A percentile compares a stretch with the other conserved stretches of the same genome.
phyloP scores from a whole-genome alignment of 768 basidiomycete genomes.

The Gyrodon lividus region DNA sequence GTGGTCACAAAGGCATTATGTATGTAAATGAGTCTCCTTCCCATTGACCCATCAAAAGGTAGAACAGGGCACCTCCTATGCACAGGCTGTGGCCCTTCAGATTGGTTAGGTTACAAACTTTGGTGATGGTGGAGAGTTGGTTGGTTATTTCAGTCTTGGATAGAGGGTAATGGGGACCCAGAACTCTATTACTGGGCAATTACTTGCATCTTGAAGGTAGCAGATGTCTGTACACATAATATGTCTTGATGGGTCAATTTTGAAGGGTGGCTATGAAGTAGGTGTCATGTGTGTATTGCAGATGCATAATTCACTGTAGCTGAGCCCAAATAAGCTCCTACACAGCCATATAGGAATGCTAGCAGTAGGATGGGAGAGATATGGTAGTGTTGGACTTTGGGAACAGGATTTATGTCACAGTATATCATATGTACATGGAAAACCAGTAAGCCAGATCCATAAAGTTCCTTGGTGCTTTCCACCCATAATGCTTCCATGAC shows the following conservation, averaged over 20 bases:
- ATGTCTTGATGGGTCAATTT: background rate
- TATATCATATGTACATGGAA: conserved; percentile 45
- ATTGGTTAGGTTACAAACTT: background rate
- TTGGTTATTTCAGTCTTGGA: background rate
- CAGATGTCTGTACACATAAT: background rate
- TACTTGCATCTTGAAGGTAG: background rate
- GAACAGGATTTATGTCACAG: conserved; percentile 34
- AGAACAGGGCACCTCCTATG: background rate
- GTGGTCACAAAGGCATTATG: too few species aligned
- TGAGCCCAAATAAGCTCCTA: conserved; percentile 32
- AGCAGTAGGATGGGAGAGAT: conserved; percentile 21
- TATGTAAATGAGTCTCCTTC: too few species aligned
- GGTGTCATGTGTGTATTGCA: conserved; percentile 47
- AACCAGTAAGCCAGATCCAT: conserved; percentile 37
- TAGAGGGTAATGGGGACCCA: background rate
- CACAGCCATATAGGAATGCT: conserved; percentile 29
- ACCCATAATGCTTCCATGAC: conserved; percentile 30
- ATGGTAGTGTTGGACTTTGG: conserved; percentile 35
- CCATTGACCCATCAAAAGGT: background rate
- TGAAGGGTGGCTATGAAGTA: conserved; percentile 25
- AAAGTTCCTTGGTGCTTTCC: conserved; percentile 32
- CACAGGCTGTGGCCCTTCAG: background rate
- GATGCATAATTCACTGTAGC: conserved; percentile 38
- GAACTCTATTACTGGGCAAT: background rate
- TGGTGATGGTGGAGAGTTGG: background rate